Base-by-base conservation (phyloP, 2,329 filamentous ascomycete genomes). In the Cadophora luteo-olivacea region DNA sequence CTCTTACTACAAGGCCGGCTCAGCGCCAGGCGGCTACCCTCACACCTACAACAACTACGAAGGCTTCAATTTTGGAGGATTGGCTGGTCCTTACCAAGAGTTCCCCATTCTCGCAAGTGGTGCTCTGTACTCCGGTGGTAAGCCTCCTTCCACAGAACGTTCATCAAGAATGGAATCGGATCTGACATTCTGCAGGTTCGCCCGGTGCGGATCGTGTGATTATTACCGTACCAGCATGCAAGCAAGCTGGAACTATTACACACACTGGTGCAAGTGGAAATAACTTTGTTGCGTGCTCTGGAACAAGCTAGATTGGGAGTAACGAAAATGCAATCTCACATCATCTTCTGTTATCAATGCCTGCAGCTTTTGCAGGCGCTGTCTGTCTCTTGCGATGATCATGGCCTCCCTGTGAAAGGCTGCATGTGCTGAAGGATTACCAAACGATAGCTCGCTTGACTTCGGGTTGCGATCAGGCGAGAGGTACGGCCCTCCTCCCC, bases 211-310 rank as follows among this genome's bases (percentile, higher is more conserved):
- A 92, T 76, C 87, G 90, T 61, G 87, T 92, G 64, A 79, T 91
- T 38, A 88, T 92, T 80, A 89, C 87, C 75, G 81, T 75, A 0
- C 69, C 79, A 19, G 86, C 89, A 73, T 62, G 60, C 38, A 68
- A 84, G 67, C 83, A 86, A 55, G 90, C 88, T 16, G 90, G 89
- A 48, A 81, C 85, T 33, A 91, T 92, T 70, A 92, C 91, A 0
- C 91, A 92, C 75, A 91, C 88, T 25, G 90, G 90, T 33, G 90
- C 90, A 22, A 87, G 84, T 62, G 88, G 88, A 8, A 89, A 92
- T 77, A 82, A 85, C 79, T 92, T 92, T 79, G 88, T 92, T 66
- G 85, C 82, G n/a, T 92, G 90, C 79, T 61, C 69, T 16, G 71
- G 71, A 12, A 70, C 69, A 7, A 70, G 57, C 33, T 72, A 68